A percentile compares a stretch with the other conserved stretches of the same genome.
These are phyloP conservation scores for Colletotrichum sp. DNA, from an alignment of 2,329 filamentous ascomycete genomes.

Conservation along the genomic window DNA sequence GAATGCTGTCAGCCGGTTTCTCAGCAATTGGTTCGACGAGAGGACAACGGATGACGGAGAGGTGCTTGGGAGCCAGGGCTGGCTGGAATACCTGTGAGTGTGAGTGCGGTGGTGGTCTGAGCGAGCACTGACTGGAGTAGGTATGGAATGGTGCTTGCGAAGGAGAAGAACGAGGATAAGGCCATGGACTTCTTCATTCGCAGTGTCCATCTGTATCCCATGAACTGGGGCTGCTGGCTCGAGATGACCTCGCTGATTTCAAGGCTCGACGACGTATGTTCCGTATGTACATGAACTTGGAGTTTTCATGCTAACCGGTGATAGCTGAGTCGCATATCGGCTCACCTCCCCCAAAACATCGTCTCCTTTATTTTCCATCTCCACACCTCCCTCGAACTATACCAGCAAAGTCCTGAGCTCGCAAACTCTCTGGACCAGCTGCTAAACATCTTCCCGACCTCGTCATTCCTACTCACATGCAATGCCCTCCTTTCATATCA, in stretches of 20 bases:
- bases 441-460: constrained; percentile 82
- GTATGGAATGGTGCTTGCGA: constrained; percentile 88
- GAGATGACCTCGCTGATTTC: constrained; percentile 84
- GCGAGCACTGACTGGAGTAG: constrained; percentile 34
- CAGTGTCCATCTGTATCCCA: constrained; percentile 87
- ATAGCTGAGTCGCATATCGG: constrained; percentile 73
- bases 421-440: constrained; percentile 79
- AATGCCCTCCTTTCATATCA: constrained; percentile 89
- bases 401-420: constrained; percentile 79
- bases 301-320: constrained; percentile 28
- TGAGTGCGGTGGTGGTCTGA: neutral
- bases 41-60: constrained; percentile 63
- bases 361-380: constrained; percentile 95
- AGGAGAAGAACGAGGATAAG: constrained; percentile 85
- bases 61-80: constrained; percentile 76
- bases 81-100: constrained; percentile 80
- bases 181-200: constrained; percentile 87
- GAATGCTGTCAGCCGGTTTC: constrained; percentile 71
- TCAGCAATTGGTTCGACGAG: constrained; percentile 82
- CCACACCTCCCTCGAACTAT: constrained; percentile 88
- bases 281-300: neutral
- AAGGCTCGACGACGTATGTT: constrained; percentile 78
- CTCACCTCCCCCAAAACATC: constrained; percentile 84
- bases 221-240: constrained; percentile 97
- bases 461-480: constrained; percentile 89